Base-by-base conservation (phyloP, 441 rosid genomes). In the Eugenia klotzschiana region DNA sequence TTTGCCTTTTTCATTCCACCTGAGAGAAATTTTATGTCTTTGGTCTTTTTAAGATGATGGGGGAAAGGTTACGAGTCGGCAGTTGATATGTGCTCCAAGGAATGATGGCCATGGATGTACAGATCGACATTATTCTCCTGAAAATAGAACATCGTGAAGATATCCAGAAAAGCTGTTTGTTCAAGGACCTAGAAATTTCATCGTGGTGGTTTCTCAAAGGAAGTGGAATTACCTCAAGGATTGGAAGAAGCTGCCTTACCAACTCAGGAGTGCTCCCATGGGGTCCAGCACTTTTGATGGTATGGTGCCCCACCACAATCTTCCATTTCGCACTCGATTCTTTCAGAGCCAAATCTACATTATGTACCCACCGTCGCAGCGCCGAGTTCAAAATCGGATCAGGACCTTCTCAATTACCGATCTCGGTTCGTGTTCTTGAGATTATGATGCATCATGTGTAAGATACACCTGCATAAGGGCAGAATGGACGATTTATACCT, bases 81-180 rank as follows among this genome's bases (percentile, higher is more conserved):
- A 85, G 92, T 90, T 60, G 88, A 84, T 16, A 94, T 90, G 18
- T 93, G 98, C 83, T 94, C 87, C 87, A 94, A 88, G 89, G 97
- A 95, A 83, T 95, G 98, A 69, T 94, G 98, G n/a, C 98, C 98
- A 51, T 95, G 94, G 82, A 94, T 88, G 84, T 90, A 95, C 41
- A 93, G 87, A 87, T 93, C 97, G n/a, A 92, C 96, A 37, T 91
- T 79, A 60, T 92, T 90, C 52, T 84, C 96, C 95, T 93, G 88
- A 52, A 83, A 27, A 72, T 69, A 83, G 58, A 64, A 25, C 52
- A 57, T 22, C 22, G 3, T 51, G 55, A 27, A 37, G 41, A 23
- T 16, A 23, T 16, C 43, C 41, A 51, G 40, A 7, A 15, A 29
- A 0, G 49, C 25, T 9, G 13, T 51, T 51, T 1, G 60, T 27